Conservation (phyloP, 2,329 filamentous ascomycete genomes). For the Fusarium sp. region DNA sequence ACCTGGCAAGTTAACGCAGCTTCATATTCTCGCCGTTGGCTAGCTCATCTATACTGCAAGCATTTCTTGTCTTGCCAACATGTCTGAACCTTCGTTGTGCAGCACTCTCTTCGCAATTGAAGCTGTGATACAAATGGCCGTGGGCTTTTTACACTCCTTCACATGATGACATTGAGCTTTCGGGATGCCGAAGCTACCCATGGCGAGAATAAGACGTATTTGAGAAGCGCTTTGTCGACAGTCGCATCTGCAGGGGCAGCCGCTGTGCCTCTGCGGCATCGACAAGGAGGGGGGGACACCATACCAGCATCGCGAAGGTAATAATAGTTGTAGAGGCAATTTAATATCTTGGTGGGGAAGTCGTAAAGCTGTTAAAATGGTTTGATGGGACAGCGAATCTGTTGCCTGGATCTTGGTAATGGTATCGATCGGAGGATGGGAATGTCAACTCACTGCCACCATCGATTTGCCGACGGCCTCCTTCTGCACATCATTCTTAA, state of each 20-base stretch:
- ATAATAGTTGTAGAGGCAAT: neutral
- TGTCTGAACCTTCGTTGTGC: neutral
- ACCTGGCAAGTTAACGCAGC: neutral
- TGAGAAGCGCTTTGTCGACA: neutral
- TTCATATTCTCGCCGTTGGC: neutral
- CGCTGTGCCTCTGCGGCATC: neutral
- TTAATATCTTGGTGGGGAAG: neutral
- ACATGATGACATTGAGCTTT: too few relatives aligned
- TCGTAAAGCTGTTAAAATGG: neutral
- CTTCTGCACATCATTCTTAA: neutral
- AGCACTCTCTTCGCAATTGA: neutral
- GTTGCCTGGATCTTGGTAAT: neutral
- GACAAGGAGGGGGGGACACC: too few relatives aligned
- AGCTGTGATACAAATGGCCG: neutral
- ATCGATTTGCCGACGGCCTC: neutral
- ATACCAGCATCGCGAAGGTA: neutral
- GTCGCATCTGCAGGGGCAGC: neutral
- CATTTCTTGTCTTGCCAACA: neutral
- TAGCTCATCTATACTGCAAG: neutral
- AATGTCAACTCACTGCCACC: too few relatives aligned
- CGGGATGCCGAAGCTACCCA: neutral
- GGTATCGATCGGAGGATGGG: neutral
- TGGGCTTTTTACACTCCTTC: neutral
- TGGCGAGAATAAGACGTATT: neutral
- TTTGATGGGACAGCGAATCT: too few relatives aligned